Evolutionary conservation across 495 filamentous ascomycete genomes (phyloP), one percentile per base, ranked within the genome.

Genomic region (Polyplosphaeria fusca): DNA sequence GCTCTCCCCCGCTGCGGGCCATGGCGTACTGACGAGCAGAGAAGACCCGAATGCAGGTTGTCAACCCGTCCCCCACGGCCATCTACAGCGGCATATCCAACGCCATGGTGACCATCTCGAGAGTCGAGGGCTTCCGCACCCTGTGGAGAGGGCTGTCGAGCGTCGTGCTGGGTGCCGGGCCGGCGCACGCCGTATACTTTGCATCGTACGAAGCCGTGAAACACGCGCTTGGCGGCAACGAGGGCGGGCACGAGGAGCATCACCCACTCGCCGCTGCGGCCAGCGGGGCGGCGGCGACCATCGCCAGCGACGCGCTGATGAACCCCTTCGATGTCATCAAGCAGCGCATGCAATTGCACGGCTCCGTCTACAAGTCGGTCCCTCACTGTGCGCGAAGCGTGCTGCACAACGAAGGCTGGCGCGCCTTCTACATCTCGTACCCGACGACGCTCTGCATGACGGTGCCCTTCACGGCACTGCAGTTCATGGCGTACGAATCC

Each of bases 311-410:
- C 76, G 94, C 93, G 32, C 77, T 99, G 45, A 99, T 99, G 93
- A 99, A 97, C 70, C 93, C 93, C 25, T 99, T 99, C 70, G 93
- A 99, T 76, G 91, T 99, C 27, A 93, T 99, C 77, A 99, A 99
- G 74, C 93, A 99, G 71, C 87, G 93, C 45, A 99, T 99, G 93
- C 93, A 99, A 69, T 86, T 99, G 50, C 89, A 96, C 61, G 86
- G 91, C 58, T 97, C 94, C n/a, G 79, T 85, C 38, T 94, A 96
- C 73, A 85, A 82, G 65, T 88, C 84, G 7, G 83, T 96, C 68
- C 64, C 75, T 35, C 86, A 96, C 68, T 99, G 93, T 77, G 90
- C 91, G 27, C 81, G 77, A 67, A 82, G 86, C 45, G 85, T 97
- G 46, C 96, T 95, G 75, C 82, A 77, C 58, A 85, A 82, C 47